These are phyloP conservation scores for Neurospora pannonica DNA, from an alignment of 495 filamentous ascomycete genomes.

Conservation along the genomic window DNA sequence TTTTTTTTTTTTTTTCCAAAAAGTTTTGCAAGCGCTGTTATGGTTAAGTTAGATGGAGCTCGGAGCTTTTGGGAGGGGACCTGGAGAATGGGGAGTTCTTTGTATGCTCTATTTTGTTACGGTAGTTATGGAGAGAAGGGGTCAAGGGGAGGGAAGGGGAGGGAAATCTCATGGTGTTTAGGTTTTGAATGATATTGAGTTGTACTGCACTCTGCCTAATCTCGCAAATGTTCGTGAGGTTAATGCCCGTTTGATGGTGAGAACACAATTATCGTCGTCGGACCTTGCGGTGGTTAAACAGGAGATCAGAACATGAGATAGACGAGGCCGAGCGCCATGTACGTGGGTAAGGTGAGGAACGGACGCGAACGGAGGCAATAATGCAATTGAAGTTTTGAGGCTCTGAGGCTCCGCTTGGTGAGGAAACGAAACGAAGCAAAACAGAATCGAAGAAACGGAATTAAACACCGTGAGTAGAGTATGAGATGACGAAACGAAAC, in stretches of 20 bases:
- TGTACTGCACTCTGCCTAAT: background rate
- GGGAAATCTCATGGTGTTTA: background rate
- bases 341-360: background rate
- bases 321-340: background rate
- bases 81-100: background rate
- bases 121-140: background rate
- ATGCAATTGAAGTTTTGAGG: background rate
- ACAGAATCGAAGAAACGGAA: background rate
- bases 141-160: background rate
- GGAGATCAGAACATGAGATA: background rate
- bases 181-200: background rate
- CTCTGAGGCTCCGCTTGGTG: background rate
- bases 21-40: background rate
- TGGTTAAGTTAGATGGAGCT: no score
- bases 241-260: no score
- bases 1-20: background rate
- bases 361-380: background rate
- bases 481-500: no score
- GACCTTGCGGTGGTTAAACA: no score
- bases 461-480: no score
- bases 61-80: no score
- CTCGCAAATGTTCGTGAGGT: no score
- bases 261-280: no score
- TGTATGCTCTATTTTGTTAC: background rate
- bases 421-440: background rate